These are phyloP conservation scores for Lanmaoa rubissima DNA, from an alignment of 768 basidiomycete species.

Conservation along the genomic window DNA sequence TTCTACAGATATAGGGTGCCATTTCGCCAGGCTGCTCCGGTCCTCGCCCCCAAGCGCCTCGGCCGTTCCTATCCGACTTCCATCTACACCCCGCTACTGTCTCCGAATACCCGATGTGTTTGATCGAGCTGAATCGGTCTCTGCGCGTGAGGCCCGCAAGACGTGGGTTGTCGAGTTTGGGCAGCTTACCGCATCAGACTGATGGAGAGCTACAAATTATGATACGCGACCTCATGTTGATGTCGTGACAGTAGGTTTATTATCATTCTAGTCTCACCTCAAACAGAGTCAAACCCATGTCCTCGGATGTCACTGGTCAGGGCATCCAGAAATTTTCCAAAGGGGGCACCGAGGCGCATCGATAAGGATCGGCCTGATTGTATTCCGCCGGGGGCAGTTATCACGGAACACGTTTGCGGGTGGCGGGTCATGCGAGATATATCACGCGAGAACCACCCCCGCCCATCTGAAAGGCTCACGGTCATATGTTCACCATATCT, in stretches of 20 bases:
- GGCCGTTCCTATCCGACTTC: neutral
- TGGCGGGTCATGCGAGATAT: conserved; percentile 17
- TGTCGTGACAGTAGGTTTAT: conserved; percentile 19
- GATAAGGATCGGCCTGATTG: conserved; percentile 26
- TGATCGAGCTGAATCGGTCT: conserved; percentile 13
- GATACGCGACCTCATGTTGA: conserved; percentile 17
- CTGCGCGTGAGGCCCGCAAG: conserved; percentile 3
- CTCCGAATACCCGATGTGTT: conserved; percentile 19
- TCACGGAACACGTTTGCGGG: conserved; percentile 8
- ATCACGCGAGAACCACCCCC: conserved; percentile 16
- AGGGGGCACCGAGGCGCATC: conserved; percentile 28
- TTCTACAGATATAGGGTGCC: neutral
- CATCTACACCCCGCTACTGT: neutral
- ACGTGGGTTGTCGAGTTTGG: neutral
- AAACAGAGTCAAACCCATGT: conserved; percentile 7
- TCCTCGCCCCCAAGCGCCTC: neutral
- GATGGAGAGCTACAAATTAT: conserved; percentile 3
- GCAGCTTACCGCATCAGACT: conserved; percentile 9
- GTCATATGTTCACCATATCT: conserved; percentile 20
- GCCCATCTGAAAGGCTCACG: conserved; percentile 12
- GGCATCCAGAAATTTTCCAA: conserved; percentile 1
- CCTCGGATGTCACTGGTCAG: conserved; percentile 17
- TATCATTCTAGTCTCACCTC: conserved; percentile 6
- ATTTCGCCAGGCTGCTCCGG: neutral
- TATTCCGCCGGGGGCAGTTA: conserved; percentile 9